These are phyloP conservation scores for Avena sativa DNA, from an alignment of 176 grass and related monocot species.

Conservation along the genomic window DNA sequence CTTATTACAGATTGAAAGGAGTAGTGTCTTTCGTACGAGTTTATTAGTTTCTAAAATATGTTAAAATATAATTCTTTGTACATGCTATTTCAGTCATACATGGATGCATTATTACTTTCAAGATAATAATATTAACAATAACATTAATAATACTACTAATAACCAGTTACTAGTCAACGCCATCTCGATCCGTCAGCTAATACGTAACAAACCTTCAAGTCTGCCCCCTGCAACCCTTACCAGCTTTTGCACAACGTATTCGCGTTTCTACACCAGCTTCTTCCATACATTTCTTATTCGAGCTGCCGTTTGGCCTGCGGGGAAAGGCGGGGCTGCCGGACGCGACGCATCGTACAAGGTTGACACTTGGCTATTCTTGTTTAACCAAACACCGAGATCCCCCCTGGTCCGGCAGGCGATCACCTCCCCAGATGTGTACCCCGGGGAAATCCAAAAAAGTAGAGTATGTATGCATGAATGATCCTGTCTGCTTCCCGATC, in stretches of 20 bases:
- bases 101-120: too few relatives aligned
- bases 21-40: too few relatives aligned
- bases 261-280: neutral
- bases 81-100: too few relatives aligned
- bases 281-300: neutral
- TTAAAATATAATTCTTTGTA: too few relatives aligned
- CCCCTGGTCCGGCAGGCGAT: slow-evolving; percentile 3
- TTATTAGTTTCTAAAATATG: too few relatives aligned
- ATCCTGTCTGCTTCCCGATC: neutral
- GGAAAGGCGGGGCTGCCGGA: slow-evolving; percentile 23
- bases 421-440: neutral
- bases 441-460: neutral
- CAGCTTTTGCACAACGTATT: slow-evolving; percentile 1
- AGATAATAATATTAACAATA: too few relatives aligned
- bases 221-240: neutral
- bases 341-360: slow-evolving; percentile 16
- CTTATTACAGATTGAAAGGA: too few relatives aligned
- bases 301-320: neutral
- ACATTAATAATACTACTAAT: neutral
- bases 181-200: neutral
- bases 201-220: neutral
- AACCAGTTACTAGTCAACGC: neutral
- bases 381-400: neutral
- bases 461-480: neutral
- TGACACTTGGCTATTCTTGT: slow-evolving; percentile 20